A percentile compares a stretch with the other conserved stretches of the same genome.
phyloP scores from a whole-genome alignment of 768 basidiomycete genomes.

The Sarcomyxa edulis region DNA sequence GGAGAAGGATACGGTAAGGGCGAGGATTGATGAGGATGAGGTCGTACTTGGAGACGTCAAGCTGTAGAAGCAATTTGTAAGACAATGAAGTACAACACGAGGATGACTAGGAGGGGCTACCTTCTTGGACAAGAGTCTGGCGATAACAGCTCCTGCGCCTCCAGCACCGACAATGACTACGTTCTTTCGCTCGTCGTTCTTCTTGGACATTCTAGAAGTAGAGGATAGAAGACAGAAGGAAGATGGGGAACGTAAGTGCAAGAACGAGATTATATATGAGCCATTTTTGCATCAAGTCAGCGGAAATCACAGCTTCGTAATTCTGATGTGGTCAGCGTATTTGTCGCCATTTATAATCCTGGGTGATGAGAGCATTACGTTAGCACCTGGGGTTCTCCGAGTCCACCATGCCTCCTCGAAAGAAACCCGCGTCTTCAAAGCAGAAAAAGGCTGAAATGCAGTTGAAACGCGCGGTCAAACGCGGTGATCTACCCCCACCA shows the following conservation, averaged over 20 bases:
- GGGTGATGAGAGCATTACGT: too few relatives aligned
- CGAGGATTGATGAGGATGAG: conserved; percentile 51
- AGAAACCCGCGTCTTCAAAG: conserved; percentile 56
- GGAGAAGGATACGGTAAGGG: conserved; percentile 44
- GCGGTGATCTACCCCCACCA: conserved; percentile 55
- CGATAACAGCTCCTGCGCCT: conserved; percentile 40
- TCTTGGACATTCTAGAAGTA: conserved; percentile 6
- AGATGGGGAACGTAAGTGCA: not conserved
- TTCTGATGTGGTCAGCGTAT: conserved; percentile 9
- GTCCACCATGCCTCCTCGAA: conserved; percentile 33
- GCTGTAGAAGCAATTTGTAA: too few relatives aligned
- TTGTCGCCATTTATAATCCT: too few relatives aligned
- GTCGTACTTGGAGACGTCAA: conserved; percentile 42
- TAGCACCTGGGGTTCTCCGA: not conserved
- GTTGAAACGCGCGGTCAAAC: conserved; percentile 79
- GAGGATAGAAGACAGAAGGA: not conserved
- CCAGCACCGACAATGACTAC: conserved; percentile 57
- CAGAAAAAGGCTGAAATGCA: conserved; percentile 70
- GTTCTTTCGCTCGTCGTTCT: conserved; percentile 17
- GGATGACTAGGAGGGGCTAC: too few relatives aligned
- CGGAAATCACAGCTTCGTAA: too few relatives aligned
- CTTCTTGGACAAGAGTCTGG: conserved; percentile 41
- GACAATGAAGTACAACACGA: too few relatives aligned
- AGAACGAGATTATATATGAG: not conserved
- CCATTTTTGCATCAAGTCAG: not conserved